These are phyloP conservation scores for Herpetomonas tarakana DNA, from an alignment of 208 protist genomes.

Conservation along the genomic window DNA sequence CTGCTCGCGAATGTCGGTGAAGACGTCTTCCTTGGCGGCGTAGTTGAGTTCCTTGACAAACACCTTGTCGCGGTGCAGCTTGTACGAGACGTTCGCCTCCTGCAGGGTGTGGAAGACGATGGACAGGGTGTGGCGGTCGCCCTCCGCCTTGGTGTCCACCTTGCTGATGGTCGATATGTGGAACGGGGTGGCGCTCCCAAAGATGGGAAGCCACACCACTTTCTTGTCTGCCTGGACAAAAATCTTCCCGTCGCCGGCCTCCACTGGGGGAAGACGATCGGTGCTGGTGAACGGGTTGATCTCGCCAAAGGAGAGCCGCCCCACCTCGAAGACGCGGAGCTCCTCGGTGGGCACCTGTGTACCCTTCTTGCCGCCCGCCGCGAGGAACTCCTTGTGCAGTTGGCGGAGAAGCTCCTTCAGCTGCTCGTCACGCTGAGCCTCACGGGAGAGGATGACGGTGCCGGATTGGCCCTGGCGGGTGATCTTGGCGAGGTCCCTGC, in stretches of 20 bases:
- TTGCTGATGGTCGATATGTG: slow-evolving; percentile 96
- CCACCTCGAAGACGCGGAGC: slow-evolving; percentile 58
- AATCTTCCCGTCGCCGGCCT: slow-evolving; percentile 43
- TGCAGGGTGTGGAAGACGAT: slow-evolving; percentile 90
- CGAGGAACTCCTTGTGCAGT: slow-evolving; percentile 67
- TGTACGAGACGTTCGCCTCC: slow-evolving; percentile 77
- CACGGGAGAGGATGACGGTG: slow-evolving; percentile 64
- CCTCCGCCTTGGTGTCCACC: slow-evolving; percentile 84
- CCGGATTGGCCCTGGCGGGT: slow-evolving; percentile 74
- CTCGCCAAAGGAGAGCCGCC: slow-evolving; percentile 68
- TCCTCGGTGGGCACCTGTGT: slow-evolving; percentile 50
- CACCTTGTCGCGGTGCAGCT: slow-evolving; percentile 74
- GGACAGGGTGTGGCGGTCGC: slow-evolving; percentile 62
- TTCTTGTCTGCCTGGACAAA: slow-evolving; percentile 85
- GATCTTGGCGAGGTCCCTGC: slow-evolving; percentile 63
- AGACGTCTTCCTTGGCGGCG: slow-evolving; percentile 48
- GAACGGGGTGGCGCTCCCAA: slow-evolving; percentile 89
- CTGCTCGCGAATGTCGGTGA: slow-evolving; percentile 47
- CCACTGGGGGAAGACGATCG: slow-evolving; percentile 24
- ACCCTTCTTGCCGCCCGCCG: slow-evolving; percentile 74
- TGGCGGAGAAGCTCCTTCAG: slow-evolving; percentile 59
- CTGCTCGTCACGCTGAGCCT: slow-evolving; percentile 67
- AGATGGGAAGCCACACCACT: slow-evolving; percentile 94
- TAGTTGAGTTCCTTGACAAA: slow-evolving; percentile 91
- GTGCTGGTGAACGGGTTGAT: slow-evolving; percentile 38